phyloP scores from a whole-genome alignment of 192 early-diverging fungal genomes.

The Entrophospora sp. region DNA sequence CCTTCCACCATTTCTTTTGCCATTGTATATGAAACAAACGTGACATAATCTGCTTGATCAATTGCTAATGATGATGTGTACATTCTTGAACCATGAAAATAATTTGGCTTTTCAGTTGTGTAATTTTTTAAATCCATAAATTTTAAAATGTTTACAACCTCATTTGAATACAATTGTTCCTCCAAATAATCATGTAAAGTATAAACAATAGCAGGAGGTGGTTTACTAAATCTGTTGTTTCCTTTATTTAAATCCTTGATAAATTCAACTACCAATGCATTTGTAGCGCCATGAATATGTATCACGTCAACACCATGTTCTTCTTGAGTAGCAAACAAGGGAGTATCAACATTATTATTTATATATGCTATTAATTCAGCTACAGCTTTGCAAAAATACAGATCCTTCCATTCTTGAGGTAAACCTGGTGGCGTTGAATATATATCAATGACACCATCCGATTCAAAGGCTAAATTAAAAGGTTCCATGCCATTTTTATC shows the following conservation, averaged over 20 bases:
- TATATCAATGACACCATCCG: slow-evolving; percentile 30
- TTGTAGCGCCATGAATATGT: slow-evolving; percentile 46
- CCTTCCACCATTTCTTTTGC: slow-evolving; percentile 46
- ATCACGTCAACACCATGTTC: slow-evolving; percentile 37
- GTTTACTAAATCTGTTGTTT: slow-evolving; percentile 26
- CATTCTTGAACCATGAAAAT: slow-evolving; percentile 36
- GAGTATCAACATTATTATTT: slow-evolving; percentile 35
- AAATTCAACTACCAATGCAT: slow-evolving; percentile 41
- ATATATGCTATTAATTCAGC: slow-evolving; percentile 38
- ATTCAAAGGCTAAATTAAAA: slow-evolving; percentile 35
- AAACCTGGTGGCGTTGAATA: slow-evolving; percentile 37
- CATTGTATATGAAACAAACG: slow-evolving; percentile 41
- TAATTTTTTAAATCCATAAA: slow-evolving; percentile 38
- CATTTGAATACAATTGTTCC: slow-evolving; percentile 44
- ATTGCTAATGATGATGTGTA: slow-evolving; percentile 42
- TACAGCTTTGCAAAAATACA: slow-evolving; percentile 45
- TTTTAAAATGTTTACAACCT: slow-evolving; percentile 35
- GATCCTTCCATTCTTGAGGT: slow-evolving; percentile 47
- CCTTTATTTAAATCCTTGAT: slow-evolving; percentile 26
- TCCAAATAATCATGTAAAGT: slow-evolving; percentile 52
- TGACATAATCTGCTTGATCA: slow-evolving; percentile 39
- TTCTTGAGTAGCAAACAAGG: slow-evolving; percentile 30
- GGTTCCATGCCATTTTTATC: slow-evolving; percentile 22
- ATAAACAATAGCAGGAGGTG: slow-evolving; percentile 40
- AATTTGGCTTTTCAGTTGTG: slow-evolving; percentile 23